phyloP scores from a whole-genome alignment of 2,329 filamentous ascomycete genomes.

The Trichoderma sp. region DNA sequence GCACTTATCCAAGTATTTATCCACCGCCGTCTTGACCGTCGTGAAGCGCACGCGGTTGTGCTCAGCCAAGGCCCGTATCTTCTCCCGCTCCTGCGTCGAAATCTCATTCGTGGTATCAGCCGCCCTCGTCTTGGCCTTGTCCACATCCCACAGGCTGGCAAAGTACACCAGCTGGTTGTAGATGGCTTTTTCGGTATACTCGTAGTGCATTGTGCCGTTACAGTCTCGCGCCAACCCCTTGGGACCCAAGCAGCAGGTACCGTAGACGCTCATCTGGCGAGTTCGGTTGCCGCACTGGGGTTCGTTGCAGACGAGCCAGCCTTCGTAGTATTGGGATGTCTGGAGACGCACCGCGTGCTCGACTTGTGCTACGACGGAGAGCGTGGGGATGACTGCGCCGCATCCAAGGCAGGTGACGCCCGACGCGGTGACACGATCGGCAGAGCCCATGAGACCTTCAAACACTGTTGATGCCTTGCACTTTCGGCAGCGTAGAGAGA shows the following conservation, averaged over 20 bases:
- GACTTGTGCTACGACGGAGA: constrained; percentile 82
- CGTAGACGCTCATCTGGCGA: constrained; percentile 90
- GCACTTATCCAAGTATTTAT: constrained; percentile 84
- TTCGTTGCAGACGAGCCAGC: constrained; percentile 89
- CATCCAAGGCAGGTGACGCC: constrained; percentile 78
- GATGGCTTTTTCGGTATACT: constrained; percentile 82
- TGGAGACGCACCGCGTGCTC: constrained; percentile 80
- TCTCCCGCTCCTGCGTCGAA: constrained; percentile 59
- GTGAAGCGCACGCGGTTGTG: constrained; percentile 80
- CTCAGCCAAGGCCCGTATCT: constrained; percentile 71
- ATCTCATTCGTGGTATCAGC: constrained; percentile 49
- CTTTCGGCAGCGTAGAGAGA: constrained; percentile 76
- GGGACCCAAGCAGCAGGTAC: constrained; percentile 83
- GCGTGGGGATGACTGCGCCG: constrained; percentile 61
- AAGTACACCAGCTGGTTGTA: constrained; percentile 96
- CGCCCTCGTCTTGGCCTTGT: constrained; percentile 66
- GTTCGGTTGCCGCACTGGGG: constrained; percentile 83
- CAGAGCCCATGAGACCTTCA: constrained; percentile 67
- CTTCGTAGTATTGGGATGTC: constrained; percentile 86
- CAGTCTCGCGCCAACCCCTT: constrained; percentile 83
- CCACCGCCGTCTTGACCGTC: constrained; percentile 75
- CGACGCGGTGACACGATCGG: constrained; percentile 65
- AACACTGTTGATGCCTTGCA: constrained; percentile 76
- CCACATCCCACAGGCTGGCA: constrained; percentile 82
- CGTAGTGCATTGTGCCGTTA: constrained; percentile 83